A percentile compares a stretch with the other conserved stretches of the same genome.
phyloP scores from a whole-genome alignment of 2,329 filamentous ascomycete genomes.

The Penicillium sp. region DNA sequence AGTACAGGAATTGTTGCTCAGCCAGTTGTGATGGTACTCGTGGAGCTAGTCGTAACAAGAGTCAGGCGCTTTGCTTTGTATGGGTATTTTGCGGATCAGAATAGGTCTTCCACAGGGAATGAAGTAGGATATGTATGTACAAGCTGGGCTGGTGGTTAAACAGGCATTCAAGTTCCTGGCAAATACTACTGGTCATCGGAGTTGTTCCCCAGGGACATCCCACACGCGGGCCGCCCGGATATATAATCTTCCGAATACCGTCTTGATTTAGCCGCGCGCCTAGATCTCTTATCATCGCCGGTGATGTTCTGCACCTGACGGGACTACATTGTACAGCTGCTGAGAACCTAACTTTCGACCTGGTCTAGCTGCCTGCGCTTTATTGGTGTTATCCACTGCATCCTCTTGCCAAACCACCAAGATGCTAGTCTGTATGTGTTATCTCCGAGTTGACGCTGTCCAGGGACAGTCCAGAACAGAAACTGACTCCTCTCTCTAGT shows the following conservation, averaged over 20 bases:
- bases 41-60: background rate
- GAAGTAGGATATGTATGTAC: conserved; percentile 15
- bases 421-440: conserved; percentile 20
- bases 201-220: conserved; percentile 17
- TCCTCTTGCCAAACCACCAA: background rate
- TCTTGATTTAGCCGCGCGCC: conserved; percentile 18
- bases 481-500: conserved; percentile 29
- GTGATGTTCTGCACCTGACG: conserved; percentile 3
- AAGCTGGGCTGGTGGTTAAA: conserved; percentile 3
- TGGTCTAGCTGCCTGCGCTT: background rate
- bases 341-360: background rate
- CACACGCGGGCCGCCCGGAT: conserved; percentile 10
- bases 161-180: conserved; percentile 1
- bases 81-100: background rate
- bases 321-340: background rate
- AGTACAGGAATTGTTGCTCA: background rate
- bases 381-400: background rate
- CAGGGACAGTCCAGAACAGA: background rate
- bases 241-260: conserved; percentile 11
- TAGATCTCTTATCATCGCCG: conserved; percentile 8
- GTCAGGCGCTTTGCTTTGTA: background rate
- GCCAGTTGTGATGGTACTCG: background rate
- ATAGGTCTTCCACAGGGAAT: background rate
- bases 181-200: conserved; percentile 3
- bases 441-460: background rate